Conservation (phyloP, 2,329 filamentous ascomycete species). For the Fusarium sp. region DNA sequence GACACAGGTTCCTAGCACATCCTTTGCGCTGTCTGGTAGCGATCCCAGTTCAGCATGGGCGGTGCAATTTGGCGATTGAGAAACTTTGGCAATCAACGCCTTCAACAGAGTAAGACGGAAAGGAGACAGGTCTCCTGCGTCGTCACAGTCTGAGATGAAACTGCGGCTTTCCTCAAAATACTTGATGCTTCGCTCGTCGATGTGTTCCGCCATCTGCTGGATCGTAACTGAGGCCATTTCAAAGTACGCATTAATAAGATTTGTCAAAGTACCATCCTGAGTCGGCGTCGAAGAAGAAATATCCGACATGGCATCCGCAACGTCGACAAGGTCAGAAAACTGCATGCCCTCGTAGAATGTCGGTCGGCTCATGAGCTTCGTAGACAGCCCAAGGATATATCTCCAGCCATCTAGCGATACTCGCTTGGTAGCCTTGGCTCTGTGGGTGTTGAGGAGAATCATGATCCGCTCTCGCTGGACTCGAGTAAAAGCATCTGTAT, state of each 20-base stretch:
- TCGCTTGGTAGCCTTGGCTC: constrained; percentile 42
- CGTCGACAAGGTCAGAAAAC: constrained; percentile 52
- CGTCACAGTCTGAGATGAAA: constrained; percentile 44
- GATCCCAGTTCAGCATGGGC: constrained; percentile 40
- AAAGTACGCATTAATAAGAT: constrained; percentile 50
- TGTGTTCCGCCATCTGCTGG: constrained; percentile 58
- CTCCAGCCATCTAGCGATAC: constrained; percentile 49
- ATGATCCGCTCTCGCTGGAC: constrained; percentile 59
- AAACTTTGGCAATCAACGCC: constrained; percentile 46
- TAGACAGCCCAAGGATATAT: constrained; percentile 57
- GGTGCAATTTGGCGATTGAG: constrained; percentile 43
- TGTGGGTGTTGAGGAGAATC: constrained; percentile 46
- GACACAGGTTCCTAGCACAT: constrained; percentile 45
- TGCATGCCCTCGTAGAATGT: constrained; percentile 63
- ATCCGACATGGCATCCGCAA: constrained; percentile 50
- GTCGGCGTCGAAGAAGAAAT: constrained; percentile 41
- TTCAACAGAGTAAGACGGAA: constrained; percentile 53
- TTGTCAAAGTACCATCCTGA: constrained; percentile 44
- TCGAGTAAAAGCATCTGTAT: constrained; percentile 56
- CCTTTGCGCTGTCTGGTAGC: constrained; percentile 42
- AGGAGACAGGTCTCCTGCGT: constrained; percentile 42
- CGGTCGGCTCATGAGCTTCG: constrained; percentile 63
- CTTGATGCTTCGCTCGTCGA: constrained; percentile 56
- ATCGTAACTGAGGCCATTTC: constrained; percentile 49
- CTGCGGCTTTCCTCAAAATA: constrained; percentile 51